Base-by-base conservation (phyloP, 768 basidiomycete genomes). In the Termitomyces heimii region DNA sequence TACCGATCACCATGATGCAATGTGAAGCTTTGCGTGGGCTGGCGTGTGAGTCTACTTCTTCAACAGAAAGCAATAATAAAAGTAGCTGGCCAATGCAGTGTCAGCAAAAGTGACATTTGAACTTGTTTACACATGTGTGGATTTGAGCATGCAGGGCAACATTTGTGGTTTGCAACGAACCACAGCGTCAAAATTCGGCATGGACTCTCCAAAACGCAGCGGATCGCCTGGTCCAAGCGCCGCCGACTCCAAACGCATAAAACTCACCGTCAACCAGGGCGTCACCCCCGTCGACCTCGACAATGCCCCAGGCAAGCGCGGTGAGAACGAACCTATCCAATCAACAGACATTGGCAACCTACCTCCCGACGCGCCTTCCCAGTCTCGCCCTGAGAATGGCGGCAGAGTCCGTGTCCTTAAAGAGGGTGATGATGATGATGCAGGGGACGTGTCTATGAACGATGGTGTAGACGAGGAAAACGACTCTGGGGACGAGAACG, bases 321-420 rank as follows among this genome's bases (percentile, higher is more conserved):
- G 84, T 68, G 94, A 95, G 73, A 82, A 91, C 56, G 92, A 94
- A 65, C 93, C 93, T 48, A 78, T 94, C 57, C 80, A 83, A 61
- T 83, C 85, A 45, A 82, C 84, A 20, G 91, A 94, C 62, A 81
- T 94, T 62, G 88, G 80, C 37, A 95, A 94, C 73, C 73, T 94
- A 9, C 73, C 73, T n/a, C 72, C 77, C 2, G 76, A 76, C 29
- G 72, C 63, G 31, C 60, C 74, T 43, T 64, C 68, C 13, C 70
- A 71, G 24, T 55, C 67, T 34, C 71, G 74, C n/a, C 72, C 76
- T n/a, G 76, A 76, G 64, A 75, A 71, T 13, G 77, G 77, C 3
- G 75, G 76, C 10, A 74, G 69, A 64, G 72, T 79, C 7, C 75
- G 74, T 40, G 62, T 73, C 29, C 63, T 80, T 44, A 77, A 76